These are phyloP conservation scores for Mortierella sp. DNA, from an alignment of 371 early-diverging fungal genomes.

Conservation along the genomic window DNA sequence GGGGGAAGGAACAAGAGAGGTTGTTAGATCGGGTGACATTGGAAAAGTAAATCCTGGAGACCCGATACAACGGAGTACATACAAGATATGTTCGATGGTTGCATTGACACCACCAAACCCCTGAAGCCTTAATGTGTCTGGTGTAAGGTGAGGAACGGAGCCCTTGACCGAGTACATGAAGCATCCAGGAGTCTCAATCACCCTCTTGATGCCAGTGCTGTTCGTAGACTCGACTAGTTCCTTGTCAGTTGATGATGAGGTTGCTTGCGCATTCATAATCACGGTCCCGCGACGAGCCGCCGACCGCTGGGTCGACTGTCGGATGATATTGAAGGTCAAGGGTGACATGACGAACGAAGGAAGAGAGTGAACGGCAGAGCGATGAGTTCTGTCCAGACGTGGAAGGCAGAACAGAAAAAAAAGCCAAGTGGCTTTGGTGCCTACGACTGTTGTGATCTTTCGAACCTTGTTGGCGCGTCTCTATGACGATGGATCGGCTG, in stretches of 20 bases:
- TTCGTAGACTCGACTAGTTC: neutral
- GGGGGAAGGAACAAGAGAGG: neutral
- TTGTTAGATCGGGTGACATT: neutral
- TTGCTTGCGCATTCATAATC: constrained; percentile 11
- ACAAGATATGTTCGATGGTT: constrained; percentile 70
- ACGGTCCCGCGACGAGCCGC: constrained; percentile 47
- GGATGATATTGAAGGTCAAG: constrained; percentile 45
- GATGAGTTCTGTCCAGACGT: too few relatives aligned
- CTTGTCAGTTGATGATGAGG: neutral
- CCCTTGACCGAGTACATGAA: constrained; percentile 77
- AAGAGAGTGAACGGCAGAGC: too few relatives aligned
- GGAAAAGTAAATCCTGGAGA: too few relatives aligned
- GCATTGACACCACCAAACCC: constrained; percentile 61
- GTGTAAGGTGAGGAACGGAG: constrained; percentile 78
- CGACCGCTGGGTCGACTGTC: constrained; percentile 38
- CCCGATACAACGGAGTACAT: constrained; percentile 16
- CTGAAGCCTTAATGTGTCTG: constrained; percentile 66
- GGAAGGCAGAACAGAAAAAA: too few relatives aligned
- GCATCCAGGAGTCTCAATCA: constrained; percentile 74
- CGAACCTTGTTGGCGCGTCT: too few relatives aligned
- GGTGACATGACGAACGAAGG: constrained; percentile 26
- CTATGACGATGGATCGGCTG: too few relatives aligned
- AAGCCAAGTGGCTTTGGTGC: too few relatives aligned
- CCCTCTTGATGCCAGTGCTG: constrained; percentile 7
- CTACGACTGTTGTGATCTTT: too few relatives aligned